Base-by-base conservation (phyloP, 306 rosid species). In the Quercus engelmannii region DNA sequence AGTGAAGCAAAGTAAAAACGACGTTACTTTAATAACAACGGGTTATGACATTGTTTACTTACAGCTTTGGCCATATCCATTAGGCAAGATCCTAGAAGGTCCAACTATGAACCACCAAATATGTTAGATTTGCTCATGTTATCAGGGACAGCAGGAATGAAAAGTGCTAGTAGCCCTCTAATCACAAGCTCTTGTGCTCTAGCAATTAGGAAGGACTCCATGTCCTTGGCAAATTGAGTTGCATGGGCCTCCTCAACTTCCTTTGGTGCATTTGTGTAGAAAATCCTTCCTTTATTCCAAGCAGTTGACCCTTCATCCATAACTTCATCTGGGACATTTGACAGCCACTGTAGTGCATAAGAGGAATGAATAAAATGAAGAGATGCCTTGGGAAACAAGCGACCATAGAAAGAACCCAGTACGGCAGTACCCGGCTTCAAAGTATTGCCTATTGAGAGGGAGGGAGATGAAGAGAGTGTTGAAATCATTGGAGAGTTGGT, bases 401-500 rank as follows among this genome's bases (percentile, higher is more conserved):
- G 63, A 74, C 85, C 26, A 30, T 30, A 30, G 31, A 30, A 30
- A 30, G 31, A 30, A 30, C 31, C 31, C 31, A 0, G 31, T 30
- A 30, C 31, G n/a, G n/a, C n/a, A n/a, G n/a, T n/a, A n/a, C 31
- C 31, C 4, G 31, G 0, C 31, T 3, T 1, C 31, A 3, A 30
- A 30, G 4, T 30, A 30, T 30, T 30, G 23, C 31, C 78, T 69
- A 1, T 74, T 55, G 0, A 49, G 65, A 5, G 85, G 85, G 57
- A 85, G 52, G 0, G 26, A 81, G 57, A 26, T 78, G 80, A 80
- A 80, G 82, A 84, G 85, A 35, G 80, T 77, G 85, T 77, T 74
- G 85, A 84, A 84, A 59, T 84, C 87, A 77, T 84, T 84, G 31
- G 85, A 68, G 6, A 12, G 21, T 7, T 61, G 88, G 55, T 80